phyloP scores from a whole-genome alignment of 768 basidiomycete species.

The Termitomyces sp. region DNA sequence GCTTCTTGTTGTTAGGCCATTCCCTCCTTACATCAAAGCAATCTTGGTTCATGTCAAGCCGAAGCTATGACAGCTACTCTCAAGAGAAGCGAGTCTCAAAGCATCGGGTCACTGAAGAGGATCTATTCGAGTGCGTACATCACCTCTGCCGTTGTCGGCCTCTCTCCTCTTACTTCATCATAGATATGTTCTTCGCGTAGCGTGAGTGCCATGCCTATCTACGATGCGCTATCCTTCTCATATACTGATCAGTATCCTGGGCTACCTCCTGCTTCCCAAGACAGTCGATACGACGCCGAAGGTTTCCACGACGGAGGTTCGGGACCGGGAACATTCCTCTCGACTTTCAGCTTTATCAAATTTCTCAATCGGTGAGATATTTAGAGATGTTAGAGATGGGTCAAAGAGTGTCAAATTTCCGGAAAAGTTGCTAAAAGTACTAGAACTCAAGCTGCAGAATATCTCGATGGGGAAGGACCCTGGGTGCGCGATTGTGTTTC shows the following conservation, averaged over 20 bases:
- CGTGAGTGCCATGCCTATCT: slow-evolving; percentile 43
- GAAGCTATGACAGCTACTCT: slow-evolving; percentile 68
- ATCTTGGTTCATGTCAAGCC: slow-evolving; percentile 53
- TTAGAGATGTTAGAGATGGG: slow-evolving; percentile 73
- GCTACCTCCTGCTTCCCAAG: slow-evolving; percentile 66
- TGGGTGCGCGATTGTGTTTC: slow-evolving; percentile 49
- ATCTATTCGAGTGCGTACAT: slow-evolving; percentile 68
- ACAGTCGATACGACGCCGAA: slow-evolving; percentile 29
- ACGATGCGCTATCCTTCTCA: not conserved
- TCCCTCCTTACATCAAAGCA: slow-evolving; percentile 1
- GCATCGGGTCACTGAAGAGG: slow-evolving; percentile 67
- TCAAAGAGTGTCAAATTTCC: slow-evolving; percentile 89
- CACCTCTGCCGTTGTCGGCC: slow-evolving; percentile 3
- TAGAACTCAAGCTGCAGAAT: slow-evolving; percentile 85
- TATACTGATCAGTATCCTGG: slow-evolving; percentile 51
- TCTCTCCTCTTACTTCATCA: slow-evolving; percentile 8
- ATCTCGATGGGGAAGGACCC: slow-evolving; percentile 93
- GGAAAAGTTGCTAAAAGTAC: slow-evolving; percentile 85
- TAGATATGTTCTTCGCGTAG: slow-evolving; percentile 80
- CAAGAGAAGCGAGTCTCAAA: slow-evolving; percentile 72
- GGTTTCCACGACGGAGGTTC: slow-evolving; percentile 29
- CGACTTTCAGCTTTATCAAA: slow-evolving; percentile 66
- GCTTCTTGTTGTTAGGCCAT: slow-evolving; percentile 1
- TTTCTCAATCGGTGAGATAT: slow-evolving; percentile 71
- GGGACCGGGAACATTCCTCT: slow-evolving; percentile 62